These are phyloP conservation scores for Rhodosporidiobolus odoratus DNA, from an alignment of 768 basidiomycete species.

Conservation along the genomic window DNA sequence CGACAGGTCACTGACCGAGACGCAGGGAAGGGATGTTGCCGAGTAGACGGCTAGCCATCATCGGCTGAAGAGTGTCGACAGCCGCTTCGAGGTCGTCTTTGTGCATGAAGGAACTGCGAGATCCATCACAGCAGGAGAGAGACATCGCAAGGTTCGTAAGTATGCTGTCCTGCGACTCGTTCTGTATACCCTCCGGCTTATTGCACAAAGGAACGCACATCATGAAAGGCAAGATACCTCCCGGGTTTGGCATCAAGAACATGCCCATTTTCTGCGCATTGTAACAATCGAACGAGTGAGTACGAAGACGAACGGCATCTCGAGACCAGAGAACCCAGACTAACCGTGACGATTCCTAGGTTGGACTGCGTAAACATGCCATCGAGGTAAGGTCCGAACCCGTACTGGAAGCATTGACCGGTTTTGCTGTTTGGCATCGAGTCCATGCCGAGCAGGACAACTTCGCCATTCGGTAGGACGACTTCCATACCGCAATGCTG, in stretches of 20 bases:
- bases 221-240: conserved; percentile 32
- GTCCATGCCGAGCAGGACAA: conserved; percentile 37
- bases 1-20: background rate
- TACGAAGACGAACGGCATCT: no score
- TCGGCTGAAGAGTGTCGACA: conserved; percentile 13
- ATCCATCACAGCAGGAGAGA: background rate
- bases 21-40: conserved; percentile 19
- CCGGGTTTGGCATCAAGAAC: conserved; percentile 35
- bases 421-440: conserved; percentile 24
- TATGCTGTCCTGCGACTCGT: no score
- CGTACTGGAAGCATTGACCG: conserved; percentile 30
- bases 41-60: conserved; percentile 5
- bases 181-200: no score
- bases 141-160: no score
- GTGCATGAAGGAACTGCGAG: conserved; percentile 8
- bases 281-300: no score
- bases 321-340: no score
- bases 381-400: conserved; percentile 34
- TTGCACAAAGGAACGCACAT: conserved; percentile 7
- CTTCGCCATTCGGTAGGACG: conserved; percentile 36
- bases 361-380: conserved; percentile 38
- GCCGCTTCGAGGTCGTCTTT: conserved; percentile 18
- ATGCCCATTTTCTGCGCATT: conserved; percentile 32
- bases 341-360: conserved; percentile 22
- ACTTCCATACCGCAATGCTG: conserved; percentile 38